These are phyloP conservation scores for Funneliformis caledonium DNA, from an alignment of 371 early-diverging fungal genomes.

Conservation along the genomic window DNA sequence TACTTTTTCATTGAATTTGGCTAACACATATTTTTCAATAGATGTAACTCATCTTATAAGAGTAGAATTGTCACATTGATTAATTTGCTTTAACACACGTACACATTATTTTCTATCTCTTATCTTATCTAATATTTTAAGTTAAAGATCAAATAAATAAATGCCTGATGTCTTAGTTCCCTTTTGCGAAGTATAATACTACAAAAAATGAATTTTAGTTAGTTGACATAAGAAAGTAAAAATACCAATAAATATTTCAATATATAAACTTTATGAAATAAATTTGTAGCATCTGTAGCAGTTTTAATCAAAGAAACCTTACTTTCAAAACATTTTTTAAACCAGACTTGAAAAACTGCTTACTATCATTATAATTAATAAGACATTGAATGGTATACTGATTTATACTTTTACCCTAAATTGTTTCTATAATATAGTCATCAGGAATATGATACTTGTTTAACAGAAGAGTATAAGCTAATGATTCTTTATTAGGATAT, in stretches of 20 bases:
- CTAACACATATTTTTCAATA: background rate
- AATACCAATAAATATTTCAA: too few relatives aligned
- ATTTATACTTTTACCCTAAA: background rate
- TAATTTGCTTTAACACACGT: background rate
- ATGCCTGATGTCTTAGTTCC: background rate
- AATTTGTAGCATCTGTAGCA: background rate
- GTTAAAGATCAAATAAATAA: background rate
- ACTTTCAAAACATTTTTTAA: background rate
- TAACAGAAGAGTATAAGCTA: background rate
- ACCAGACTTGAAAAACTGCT: background rate
- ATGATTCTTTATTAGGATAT: background rate
- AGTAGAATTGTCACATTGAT: background rate
- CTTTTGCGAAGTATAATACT: background rate
- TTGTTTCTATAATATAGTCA: background rate
- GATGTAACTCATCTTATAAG: background rate
- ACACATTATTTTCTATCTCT: background rate
- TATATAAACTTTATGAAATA: background rate
- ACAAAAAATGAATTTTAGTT: too few relatives aligned
- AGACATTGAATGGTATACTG: background rate
- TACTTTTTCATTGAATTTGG: background rate
- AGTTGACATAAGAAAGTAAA: too few relatives aligned
- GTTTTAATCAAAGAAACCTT: background rate
- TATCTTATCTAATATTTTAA: background rate
- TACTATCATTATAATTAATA: background rate
- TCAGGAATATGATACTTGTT: background rate